Evolutionary conservation across 495 filamentous ascomycete species (phyloP).

Genomic region (Staphylotrichum longicolle): DNA sequence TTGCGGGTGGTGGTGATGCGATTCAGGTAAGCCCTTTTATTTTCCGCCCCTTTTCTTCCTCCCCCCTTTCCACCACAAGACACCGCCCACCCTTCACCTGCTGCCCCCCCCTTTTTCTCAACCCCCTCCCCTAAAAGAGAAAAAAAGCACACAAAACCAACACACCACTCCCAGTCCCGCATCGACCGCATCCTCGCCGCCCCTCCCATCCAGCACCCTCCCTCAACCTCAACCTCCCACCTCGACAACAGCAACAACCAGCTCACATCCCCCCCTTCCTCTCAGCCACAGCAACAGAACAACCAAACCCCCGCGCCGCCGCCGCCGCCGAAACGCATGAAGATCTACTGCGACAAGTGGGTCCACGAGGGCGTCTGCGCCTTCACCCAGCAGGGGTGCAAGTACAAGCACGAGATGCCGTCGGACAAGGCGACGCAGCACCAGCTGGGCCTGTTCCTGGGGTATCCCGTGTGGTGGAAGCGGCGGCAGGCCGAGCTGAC

Average conservation of each 20-base stretch:
- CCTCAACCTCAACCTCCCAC: not conserved
- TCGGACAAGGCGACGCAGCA: conserved; percentile 56
- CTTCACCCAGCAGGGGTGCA: conserved; percentile 79
- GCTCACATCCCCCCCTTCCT: conserved; percentile 1
- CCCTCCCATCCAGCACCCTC: conserved; percentile 4
- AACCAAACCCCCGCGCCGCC: not conserved
- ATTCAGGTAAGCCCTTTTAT: conserved; percentile 38
- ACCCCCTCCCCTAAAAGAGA: not conserved
- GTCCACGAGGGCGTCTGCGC: conserved; percentile 79
- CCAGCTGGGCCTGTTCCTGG: conserved; percentile 59
- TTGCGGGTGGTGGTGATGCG: conserved; percentile 20
- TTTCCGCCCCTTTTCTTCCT: not conserved
- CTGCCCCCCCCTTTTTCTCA: not conserved
- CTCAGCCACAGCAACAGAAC: not conserved
- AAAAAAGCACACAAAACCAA: not conserved
- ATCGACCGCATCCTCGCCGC: conserved; percentile 27
- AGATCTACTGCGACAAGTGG: conserved; percentile 85
- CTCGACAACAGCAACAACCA: not conserved
- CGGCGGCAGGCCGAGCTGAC: conserved; percentile 46
- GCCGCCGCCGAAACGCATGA: conserved; percentile 42
- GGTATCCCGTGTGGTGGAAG: conserved; percentile 53
- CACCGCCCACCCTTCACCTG: not conserved
- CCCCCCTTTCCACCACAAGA: not conserved
- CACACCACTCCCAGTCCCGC: conserved; percentile 16
- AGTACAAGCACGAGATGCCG: conserved; percentile 87